Evolutionary conservation across 805 yeast species (phyloP), one percentile per base, ranked within the genome.

Genomic region (Pichia insulana): DNA sequence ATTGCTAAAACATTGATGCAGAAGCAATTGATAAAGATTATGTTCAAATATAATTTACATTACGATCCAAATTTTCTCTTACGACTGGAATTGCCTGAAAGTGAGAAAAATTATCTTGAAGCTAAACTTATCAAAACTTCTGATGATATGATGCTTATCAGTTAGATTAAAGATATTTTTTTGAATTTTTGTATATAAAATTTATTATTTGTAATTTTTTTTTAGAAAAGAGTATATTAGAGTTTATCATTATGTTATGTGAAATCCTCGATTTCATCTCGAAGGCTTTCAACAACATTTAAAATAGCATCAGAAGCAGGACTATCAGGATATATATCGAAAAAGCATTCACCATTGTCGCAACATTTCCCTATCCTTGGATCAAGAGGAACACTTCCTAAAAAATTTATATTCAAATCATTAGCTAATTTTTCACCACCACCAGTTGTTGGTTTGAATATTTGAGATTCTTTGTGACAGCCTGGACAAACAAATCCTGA

Each of bases 401-500:
- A 67, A 54, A 83, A 92, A 17, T 83, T 82, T 13, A 92, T 72
- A 12, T 68, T 71, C 59, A 85, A 59, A 46, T 92, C 99, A 51
- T 80, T 65, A 43, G 97, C 92, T 35, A 92, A 65, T 26, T 78
- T 77, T 53, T 76, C 72, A 8, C 97, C 99, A 17, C 99, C 99
- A 13, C 98, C 98, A 0, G 98, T 92, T 2, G 98, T 92, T 13
- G 98, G 86, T 47, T 82, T 80, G 64, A 92, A 92, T 4, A 92
- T 89, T 55, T 80, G 78, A 0, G 95, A 84, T 62, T 89, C 85
- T 8, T 92, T 92, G 48, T 84, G 76, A 63, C 99, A 92, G 55
- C 71, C 78, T 4, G 98, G 98, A 60, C 99, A 92, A 13, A 92
- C 97, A 65, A 92, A 92, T 2, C 98, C 99, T 8, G 96, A 78